A percentile compares a stretch with the other conserved stretches of the same genome.
phyloP scores from a whole-genome alignment of 1,284 basidiomycete genomes.

The Stygiomarasmius scandens region DNA sequence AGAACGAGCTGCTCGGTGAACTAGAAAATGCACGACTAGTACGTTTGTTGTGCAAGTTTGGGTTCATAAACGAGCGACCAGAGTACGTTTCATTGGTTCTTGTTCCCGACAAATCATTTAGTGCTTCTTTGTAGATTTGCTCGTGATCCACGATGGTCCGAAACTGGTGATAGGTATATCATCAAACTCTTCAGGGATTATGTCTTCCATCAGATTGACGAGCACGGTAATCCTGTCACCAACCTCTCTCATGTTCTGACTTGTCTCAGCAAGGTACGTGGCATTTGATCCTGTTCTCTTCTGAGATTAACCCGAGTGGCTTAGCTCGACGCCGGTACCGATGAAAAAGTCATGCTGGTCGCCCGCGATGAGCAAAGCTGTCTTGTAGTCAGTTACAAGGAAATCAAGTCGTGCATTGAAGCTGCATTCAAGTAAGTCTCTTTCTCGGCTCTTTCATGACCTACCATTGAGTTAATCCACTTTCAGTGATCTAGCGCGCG shows the following conservation, averaged over 20 bases:
- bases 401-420: constrained; percentile 86
- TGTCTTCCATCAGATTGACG: constrained; percentile 97
- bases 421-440: constrained; percentile 66
- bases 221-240: constrained; percentile 86
- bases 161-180: constrained; percentile 97
- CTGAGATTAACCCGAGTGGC: no score
- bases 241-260: constrained; percentile 91
- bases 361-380: constrained; percentile 95
- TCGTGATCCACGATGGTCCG: constrained; percentile 94
- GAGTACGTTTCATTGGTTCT: constrained; percentile 60
- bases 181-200: constrained; percentile 98
- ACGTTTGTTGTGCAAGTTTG: constrained; percentile 90
- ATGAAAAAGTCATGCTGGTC: constrained; percentile 94
- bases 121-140: constrained; percentile 69
- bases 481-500: constrained; percentile 11
- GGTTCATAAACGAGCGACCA: constrained; percentile 97
- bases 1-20: constrained; percentile 85
- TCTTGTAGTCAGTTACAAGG: constrained; percentile 93
- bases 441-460: background rate
- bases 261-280: constrained; percentile 83
- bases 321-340: constrained; percentile 89
- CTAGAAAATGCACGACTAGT: constrained; percentile 98
- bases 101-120: background rate
- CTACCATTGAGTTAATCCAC: background rate
- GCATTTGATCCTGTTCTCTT: background rate